Percentiles rank a stretch among this genome's conserved stretches.
These are phyloP conservation scores for Pelagophyceae sp. DNA, from an alignment of 352 stramenopile species.

Conservation along the genomic window DNA sequence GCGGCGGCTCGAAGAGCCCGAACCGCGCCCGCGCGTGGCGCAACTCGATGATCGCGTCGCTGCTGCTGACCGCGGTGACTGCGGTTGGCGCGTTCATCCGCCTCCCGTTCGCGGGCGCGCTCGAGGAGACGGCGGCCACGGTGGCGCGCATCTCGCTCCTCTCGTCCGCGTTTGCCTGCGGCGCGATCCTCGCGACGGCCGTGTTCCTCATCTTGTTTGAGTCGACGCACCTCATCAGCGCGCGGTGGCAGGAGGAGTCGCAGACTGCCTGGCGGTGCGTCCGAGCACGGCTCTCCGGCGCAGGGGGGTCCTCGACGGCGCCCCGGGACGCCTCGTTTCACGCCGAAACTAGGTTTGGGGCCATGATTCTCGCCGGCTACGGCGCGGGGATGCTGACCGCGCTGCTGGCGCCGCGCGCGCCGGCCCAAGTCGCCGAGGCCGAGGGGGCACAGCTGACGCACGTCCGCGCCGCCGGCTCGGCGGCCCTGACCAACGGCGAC, in stretches of 20 bases:
- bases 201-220: slow-evolving; percentile 68
- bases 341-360: no score
- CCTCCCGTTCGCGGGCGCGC: no score
- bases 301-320: slow-evolving; percentile 39
- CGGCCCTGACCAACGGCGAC: no score
- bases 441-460: neutral
- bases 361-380: no score
- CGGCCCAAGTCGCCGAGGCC: neutral
- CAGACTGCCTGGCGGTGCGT: slow-evolving; percentile 50
- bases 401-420: neutral
- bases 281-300: slow-evolving; percentile 50
- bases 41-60: no score
- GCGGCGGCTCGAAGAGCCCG: slow-evolving; percentile 21
- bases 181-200: slow-evolving; percentile 57
- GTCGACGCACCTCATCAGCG: slow-evolving; percentile 51
- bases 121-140: no score
- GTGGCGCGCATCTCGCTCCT: no score
- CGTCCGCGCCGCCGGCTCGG: no score
- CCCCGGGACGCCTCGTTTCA: neutral
- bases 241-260: slow-evolving; percentile 27
- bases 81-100: no score
- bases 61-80: slow-evolving; percentile 42
- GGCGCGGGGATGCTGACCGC: neutral
- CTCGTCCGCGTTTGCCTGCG: slow-evolving; percentile 52
- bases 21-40: slow-evolving; percentile 25